Evolutionary conservation across 805 yeast genomes (phyloP).

Genomic region (Cyberlindnera americana): DNA sequence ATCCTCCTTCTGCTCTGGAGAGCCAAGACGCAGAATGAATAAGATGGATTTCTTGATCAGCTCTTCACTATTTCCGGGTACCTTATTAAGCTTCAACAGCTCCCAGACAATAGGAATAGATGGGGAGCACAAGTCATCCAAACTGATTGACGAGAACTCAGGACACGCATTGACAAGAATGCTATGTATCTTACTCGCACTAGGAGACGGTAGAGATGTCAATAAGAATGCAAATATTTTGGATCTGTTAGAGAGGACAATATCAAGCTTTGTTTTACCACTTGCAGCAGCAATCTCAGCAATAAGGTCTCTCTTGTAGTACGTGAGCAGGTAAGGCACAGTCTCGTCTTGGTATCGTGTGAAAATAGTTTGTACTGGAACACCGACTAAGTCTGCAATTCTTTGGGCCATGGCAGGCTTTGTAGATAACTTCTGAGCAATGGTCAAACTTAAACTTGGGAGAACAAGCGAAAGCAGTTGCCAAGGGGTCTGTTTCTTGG

Average conservation of each 20-base stretch:
- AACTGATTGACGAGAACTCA: conserved; percentile 33
- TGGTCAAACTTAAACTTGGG: conserved; percentile 62
- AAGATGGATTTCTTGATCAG: conserved; percentile 37
- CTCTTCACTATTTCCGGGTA: conserved; percentile 30
- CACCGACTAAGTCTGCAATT: conserved; percentile 62
- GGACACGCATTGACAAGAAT: conserved; percentile 53
- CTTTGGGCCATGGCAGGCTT: conserved; percentile 53
- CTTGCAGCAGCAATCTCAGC: conserved; percentile 52
- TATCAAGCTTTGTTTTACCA: conserved; percentile 40
- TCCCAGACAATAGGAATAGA: conserved; percentile 36
- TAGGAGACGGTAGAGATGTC: conserved; percentile 45
- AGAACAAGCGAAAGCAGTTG: conserved; percentile 76
- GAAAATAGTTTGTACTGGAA: conserved; percentile 59
- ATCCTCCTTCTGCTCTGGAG: conserved; percentile 17
- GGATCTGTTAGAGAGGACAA: conserved; percentile 47
- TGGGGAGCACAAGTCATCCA: conserved; percentile 27
- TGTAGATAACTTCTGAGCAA: conserved; percentile 50
- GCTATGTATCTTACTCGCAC: conserved; percentile 46
- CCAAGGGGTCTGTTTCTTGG: conserved; percentile 65
- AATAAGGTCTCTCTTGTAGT: conserved; percentile 59
- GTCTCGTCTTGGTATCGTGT: conserved; percentile 68
- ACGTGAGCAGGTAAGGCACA: conserved; percentile 70
- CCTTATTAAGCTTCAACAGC: conserved; percentile 39
- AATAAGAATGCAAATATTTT: conserved; percentile 57
- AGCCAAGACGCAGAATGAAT: conserved; percentile 32